These are phyloP conservation scores for Gossypium mustelinum DNA, from an alignment of 345 rosid species.

Conservation along the genomic window DNA sequence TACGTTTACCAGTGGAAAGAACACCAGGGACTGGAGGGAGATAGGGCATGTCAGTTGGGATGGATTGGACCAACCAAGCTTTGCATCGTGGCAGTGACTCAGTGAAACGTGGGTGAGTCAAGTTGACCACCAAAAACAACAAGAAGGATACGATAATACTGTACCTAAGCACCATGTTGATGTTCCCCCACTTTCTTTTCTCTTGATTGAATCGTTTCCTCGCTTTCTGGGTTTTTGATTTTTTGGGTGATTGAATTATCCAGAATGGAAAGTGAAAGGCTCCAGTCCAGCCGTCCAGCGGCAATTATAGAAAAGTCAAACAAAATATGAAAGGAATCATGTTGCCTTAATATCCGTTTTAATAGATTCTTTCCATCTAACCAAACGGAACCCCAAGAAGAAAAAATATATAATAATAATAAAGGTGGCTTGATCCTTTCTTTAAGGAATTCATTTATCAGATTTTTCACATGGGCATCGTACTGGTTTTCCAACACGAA, in stretches of 20 bases:
- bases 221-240: neutral
- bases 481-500: no score
- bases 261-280: neutral
- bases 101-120: slow-evolving; percentile 22
- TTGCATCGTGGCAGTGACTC: slow-evolving; percentile 44
- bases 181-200: neutral
- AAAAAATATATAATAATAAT: neutral
- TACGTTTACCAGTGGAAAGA: slow-evolving; percentile 57
- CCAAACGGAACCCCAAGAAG: neutral
- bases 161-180: neutral
- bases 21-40: slow-evolving; percentile 69
- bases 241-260: neutral
- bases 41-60: slow-evolving; percentile 83
- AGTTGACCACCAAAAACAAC: slow-evolving; percentile 26
- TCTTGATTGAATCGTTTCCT: neutral
- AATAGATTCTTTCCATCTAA: neutral
- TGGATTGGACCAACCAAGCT: slow-evolving; percentile 94
- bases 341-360: neutral
- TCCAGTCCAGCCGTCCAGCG: neutral
- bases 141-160: slow-evolving; percentile 3
- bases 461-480: neutral
- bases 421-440: neutral
- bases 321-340: slow-evolving; percentile 3
- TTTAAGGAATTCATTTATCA: neutral
- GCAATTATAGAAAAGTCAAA: neutral